Conservation (phyloP, 805 yeast species). For the Isabelozyma rhagii region DNA sequence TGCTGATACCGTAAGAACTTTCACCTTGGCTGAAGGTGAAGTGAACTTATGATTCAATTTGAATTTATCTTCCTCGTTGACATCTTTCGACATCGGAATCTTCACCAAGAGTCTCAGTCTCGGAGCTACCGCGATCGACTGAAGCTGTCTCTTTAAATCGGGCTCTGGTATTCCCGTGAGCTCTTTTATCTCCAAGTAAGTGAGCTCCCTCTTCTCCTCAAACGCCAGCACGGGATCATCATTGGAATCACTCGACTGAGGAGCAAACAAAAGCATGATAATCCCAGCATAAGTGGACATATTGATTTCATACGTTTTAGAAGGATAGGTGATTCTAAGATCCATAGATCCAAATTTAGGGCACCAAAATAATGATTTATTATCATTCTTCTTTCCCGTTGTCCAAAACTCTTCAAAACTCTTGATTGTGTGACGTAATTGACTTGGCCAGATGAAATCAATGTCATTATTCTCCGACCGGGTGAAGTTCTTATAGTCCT, state of each 20-base stretch:
- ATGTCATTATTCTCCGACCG: conserved; percentile 14
- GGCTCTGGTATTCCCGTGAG: conserved; percentile 68
- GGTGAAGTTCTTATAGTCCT: conserved; percentile 34
- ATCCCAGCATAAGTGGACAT: conserved; percentile 81
- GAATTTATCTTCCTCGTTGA: conserved; percentile 62
- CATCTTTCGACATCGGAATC: conserved; percentile 70
- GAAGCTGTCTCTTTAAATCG: conserved; percentile 75
- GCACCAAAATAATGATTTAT: conserved; percentile 61
- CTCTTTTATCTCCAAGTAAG: conserved; percentile 59
- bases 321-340: conserved; percentile 64
- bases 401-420: conserved; percentile 42
- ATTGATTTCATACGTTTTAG: conserved; percentile 70
- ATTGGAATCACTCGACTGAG: conserved; percentile 29
- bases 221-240: conserved; percentile 36
- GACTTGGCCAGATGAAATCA: conserved; percentile 38
- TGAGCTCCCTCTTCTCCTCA: conserved; percentile 52
- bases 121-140: conserved; percentile 82
- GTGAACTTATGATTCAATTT: conserved; percentile 65
- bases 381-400: conserved; percentile 36
- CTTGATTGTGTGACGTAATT: conserved; percentile 31
- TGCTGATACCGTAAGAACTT: conserved; percentile 64
- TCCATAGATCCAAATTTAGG: conserved; percentile 83
- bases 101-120: conserved; percentile 72
- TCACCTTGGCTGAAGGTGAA: conserved; percentile 65
- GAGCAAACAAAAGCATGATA: conserved; percentile 67